Conservation (phyloP, 2,329 filamentous ascomycete species). For the Cytospora piceicola region DNA sequence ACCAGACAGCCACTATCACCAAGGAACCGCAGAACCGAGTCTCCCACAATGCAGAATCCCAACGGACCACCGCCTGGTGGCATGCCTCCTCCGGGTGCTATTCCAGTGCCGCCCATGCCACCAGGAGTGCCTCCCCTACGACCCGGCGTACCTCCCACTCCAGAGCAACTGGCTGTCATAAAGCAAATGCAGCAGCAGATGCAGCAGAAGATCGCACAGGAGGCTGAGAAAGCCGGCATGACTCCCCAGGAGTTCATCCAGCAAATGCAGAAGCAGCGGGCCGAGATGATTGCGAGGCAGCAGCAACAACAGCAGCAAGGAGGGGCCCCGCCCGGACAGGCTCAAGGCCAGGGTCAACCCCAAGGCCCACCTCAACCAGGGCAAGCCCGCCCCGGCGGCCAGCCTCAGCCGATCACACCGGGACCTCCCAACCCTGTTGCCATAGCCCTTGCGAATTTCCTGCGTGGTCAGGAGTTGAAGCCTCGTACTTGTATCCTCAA, state of each 20-base stretch:
- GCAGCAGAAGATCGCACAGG: slow-evolving; percentile 78
- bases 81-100: slow-evolving; percentile 27
- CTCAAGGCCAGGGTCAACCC: slow-evolving; percentile 42
- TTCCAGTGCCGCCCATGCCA: slow-evolving; percentile 32
- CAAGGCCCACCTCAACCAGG: slow-evolving; percentile 42
- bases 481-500: slow-evolving; percentile 88
- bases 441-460: slow-evolving; percentile 85
- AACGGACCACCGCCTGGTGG: slow-evolving; percentile 26
- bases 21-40: background rate
- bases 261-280: slow-evolving; percentile 61
- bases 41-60: slow-evolving; percentile 22
- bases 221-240: slow-evolving; percentile 85
- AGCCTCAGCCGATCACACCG: slow-evolving; percentile 70
- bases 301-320: slow-evolving; percentile 46
- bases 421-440: slow-evolving; percentile 88
- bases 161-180: slow-evolving; percentile 78
- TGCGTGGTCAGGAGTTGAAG: slow-evolving; percentile 85
- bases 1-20: background rate
- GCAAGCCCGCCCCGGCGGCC: slow-evolving; percentile 46
- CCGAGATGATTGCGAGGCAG: slow-evolving; percentile 43
- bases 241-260: slow-evolving; percentile 83
- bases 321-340: slow-evolving; percentile 16
- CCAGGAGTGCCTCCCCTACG: slow-evolving; percentile 35
- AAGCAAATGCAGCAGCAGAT: slow-evolving; percentile 43
- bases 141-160: slow-evolving; percentile 49